Conservation (phyloP, 805 yeast genomes). For the Tanozyma kutaoensis region DNA sequence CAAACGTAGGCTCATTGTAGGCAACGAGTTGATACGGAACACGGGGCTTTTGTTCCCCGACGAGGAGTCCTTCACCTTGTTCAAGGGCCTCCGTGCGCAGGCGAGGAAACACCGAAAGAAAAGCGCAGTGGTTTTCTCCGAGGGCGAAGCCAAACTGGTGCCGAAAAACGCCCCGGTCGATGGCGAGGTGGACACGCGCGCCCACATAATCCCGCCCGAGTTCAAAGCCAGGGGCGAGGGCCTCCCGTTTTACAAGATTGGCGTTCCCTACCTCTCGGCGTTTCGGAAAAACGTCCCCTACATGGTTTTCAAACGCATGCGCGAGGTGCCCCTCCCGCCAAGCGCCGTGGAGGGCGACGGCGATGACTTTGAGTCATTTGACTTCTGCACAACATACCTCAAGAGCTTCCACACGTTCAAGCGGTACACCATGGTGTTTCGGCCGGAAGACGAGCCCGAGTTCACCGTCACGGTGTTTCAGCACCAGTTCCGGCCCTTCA, state of each 20-base stretch:
- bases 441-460: conserved; percentile 5
- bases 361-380: conserved; percentile 17
- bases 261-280: conserved; percentile 21
- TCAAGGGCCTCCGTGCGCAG: conserved; percentile 12
- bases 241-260: conserved; percentile 21
- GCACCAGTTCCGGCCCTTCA: conserved; percentile 21
- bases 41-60: conserved; percentile 16
- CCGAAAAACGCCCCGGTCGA: conserved; percentile 1
- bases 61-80: conserved; percentile 13
- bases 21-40: conserved; percentile 17
- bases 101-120: conserved; percentile 10
- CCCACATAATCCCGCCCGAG: conserved; percentile 18
- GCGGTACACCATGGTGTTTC: conserved; percentile 17
- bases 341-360: conserved; percentile 6
- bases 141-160: conserved; percentile 8
- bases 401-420: conserved; percentile 14
- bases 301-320: conserved; percentile 16
- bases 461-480: conserved; percentile 19
- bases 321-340: conserved; percentile 16
- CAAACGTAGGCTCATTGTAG: conserved; percentile 19
- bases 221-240: conserved; percentile 20
- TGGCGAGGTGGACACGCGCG: conserved; percentile 12
- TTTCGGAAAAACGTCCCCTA: conserved; percentile 22
- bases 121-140: conserved; percentile 9
- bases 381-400: conserved; percentile 17